Conservation (phyloP, 2,329 filamentous ascomycete species). For the Balansia obtecta region DNA sequence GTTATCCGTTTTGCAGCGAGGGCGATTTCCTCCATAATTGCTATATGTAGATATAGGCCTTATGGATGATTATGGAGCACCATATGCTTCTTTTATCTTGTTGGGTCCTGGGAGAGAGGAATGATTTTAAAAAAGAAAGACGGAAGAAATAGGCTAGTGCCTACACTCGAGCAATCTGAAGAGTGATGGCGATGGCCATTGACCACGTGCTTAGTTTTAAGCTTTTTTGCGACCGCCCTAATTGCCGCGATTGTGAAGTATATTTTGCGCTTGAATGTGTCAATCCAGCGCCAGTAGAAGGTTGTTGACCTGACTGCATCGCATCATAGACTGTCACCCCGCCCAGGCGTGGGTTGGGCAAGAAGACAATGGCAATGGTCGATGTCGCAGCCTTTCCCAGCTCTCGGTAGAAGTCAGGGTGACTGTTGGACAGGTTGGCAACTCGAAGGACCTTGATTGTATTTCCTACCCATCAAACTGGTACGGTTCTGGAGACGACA, state of each 20-base stretch:
- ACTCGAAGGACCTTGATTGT: background rate
- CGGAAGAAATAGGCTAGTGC: too few relatives aligned
- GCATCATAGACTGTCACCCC: background rate
- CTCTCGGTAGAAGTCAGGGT: background rate
- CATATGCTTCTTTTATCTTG: too few relatives aligned
- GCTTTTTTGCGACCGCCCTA: too few relatives aligned
- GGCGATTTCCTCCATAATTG: too few relatives aligned
- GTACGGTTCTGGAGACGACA: background rate
- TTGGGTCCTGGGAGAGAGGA: too few relatives aligned
- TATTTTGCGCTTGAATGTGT: background rate
- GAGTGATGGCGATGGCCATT: too few relatives aligned
- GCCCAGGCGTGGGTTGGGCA: background rate
- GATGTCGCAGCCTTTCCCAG: background rate
- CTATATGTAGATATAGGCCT: too few relatives aligned
- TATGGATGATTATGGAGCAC: too few relatives aligned
- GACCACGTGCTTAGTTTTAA: too few relatives aligned
- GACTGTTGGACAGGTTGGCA: background rate
- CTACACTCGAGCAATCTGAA: too few relatives aligned
- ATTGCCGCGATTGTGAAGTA: background rate
- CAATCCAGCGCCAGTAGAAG: background rate
- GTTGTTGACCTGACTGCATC: background rate
- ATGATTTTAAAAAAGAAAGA: too few relatives aligned
- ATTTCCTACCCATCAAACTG: background rate
- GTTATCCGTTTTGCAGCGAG: too few relatives aligned
- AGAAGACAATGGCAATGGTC: background rate